These are phyloP conservation scores for Auricularia heimuer DNA, from an alignment of 768 basidiomycete species.

Conservation along the genomic window DNA sequence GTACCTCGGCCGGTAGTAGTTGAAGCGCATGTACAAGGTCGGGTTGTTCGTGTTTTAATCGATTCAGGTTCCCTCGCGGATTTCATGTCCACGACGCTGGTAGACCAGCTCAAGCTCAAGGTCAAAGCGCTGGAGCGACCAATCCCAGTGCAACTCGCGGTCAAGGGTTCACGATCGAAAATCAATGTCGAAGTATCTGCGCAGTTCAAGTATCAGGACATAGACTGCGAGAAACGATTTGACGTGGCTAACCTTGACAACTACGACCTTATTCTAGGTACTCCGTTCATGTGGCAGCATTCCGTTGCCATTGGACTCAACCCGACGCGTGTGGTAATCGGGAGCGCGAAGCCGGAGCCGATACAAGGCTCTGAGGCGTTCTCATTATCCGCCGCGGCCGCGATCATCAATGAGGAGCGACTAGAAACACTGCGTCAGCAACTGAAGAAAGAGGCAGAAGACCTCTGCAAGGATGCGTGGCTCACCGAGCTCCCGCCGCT, in stretches of 20 bases:
- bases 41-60: background rate
- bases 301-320: conserved; percentile 19
- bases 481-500: conserved; percentile 24
- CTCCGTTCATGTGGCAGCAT: conserved; percentile 26
- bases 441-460: conserved; percentile 17
- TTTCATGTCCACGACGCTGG: background rate
- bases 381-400: background rate
- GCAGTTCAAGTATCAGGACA: conserved; percentile 6
- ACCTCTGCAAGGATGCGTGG: conserved; percentile 17
- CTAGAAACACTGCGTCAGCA: background rate
- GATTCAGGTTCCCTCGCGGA: background rate
- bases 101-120: background rate
- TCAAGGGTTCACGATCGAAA: conserved; percentile 5
- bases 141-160: conserved; percentile 9
- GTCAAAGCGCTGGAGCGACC: conserved; percentile 2
- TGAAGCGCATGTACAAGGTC: background rate
- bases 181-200: conserved; percentile 3
- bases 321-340: conserved; percentile 13
- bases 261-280: conserved; percentile 29
- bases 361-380: background rate
- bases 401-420: background rate
- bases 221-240: conserved; percentile 7
- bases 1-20: background rate
- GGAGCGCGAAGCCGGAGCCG: background rate
- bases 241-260: conserved; percentile 28